Evolutionary conservation across 2,329 filamentous ascomycete genomes (phyloP), one percentile per base, ranked within the genome.

Genomic region (Fusarium burgessii): DNA sequence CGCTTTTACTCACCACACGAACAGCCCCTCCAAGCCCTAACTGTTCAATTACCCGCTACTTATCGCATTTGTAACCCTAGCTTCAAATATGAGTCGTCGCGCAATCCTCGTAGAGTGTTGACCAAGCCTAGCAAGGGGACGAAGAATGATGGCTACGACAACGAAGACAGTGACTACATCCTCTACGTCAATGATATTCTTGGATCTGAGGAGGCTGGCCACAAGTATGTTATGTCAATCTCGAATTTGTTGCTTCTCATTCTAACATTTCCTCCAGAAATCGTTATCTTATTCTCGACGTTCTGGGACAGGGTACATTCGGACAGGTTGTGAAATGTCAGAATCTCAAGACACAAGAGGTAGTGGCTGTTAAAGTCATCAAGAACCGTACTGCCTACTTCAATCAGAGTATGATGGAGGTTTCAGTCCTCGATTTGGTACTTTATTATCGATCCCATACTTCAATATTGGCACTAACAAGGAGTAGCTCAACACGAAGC

Each of bases 391-490:
- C 96, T 3, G 96, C 96, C 40, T 99, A 99, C 81, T 99, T 99
- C 85, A 99, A 99, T 79, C 96, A 99, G 82, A 98, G 96, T 81
- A 99, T 99, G 96, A 99, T 99, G 96, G 96, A 99, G 80, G 96
- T 99, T 35, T 99, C 96, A 3, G 96, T 99, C 27, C 86, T 99
- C 62, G 96, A 99, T 81, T 80, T 99, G 86, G 94, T 97, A 86
- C 62, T 89, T 75, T 23, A 29, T 32, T 20, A 17, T 33, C 18
- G 36, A 20, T n/a, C 23, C 32, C 23, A 40, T 13, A 23, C 25
- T 35, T 13, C 11, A 25, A 17, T 27, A 20, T n/a, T 38, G 38
- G 27, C 32, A 64, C 79, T 81, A 72, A 82, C 71, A 38, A 25
- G 17, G 15, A 50, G 4, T 76, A 96, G 93, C 89, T 99, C 78